Base-by-base conservation (phyloP, 495 filamentous ascomycete species). In the Penicillium fimorum region DNA sequence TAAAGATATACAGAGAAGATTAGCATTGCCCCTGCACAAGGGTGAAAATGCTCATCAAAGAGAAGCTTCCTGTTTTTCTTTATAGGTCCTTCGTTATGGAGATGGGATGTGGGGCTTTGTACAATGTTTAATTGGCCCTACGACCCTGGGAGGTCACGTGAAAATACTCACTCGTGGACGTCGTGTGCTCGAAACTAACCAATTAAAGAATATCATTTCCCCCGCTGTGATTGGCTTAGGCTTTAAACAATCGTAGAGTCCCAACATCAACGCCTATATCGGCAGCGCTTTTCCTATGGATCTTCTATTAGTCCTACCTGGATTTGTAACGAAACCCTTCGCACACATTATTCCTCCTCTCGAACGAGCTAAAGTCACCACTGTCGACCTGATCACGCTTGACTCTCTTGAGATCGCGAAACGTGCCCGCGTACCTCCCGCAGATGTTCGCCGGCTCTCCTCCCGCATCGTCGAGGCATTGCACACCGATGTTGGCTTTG, bases 21-120 rank as follows among this genome's bases (percentile, higher is more conserved):
- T 96, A 96, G 91, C 92, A 96, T 96, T 90, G 92, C 92, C 92
- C 92, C 92, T 97, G 92, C 90, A 96, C 91, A 96, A 96, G 91
- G 91, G 95, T 94, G 91, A 96, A 89, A 94, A 90, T 22, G 89
- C 90, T 82, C 88, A 91, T 90, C 88, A 92, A 91, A 92, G 89
- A 92, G 89, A 91, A 87, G 86, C 87, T 87, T 87, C 80, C 71
- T 81, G 77, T 87, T 85, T 87, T 87, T 87, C 15, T 15, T 29
- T 10, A 3, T 8, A n/a, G 43, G 1, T 18, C 8, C 18, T 18
- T 2, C n/a, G 2, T 0, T 15, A 15, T 38, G 8, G 15, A 38
- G 35, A 17, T 38, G 17, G 6, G 35, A n/a, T 37, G 15, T 9
- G 35, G 15, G 35, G 7, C 15, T 3, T 4, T 38, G 17, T 8